Base-by-base conservation (phyloP, 1,139 yeast genomes). In the Spathaspora sp. region DNA sequence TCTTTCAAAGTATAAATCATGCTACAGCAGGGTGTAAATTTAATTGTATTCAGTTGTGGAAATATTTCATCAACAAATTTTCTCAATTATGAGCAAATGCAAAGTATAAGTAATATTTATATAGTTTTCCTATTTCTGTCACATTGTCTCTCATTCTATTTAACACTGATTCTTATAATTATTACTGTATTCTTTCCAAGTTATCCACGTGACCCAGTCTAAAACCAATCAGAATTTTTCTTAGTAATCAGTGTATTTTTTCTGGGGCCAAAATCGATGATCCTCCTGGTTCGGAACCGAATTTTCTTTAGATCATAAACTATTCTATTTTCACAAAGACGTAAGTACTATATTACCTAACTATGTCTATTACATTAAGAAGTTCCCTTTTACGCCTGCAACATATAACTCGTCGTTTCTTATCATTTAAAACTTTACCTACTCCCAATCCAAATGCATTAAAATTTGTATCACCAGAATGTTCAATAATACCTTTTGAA, bases 361-460 rank as follows among this genome's bases (percentile, higher is more conserved):
- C 8, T 7, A 41, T 41, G 43, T 17, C 36, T 23, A 34, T 17
- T 13, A 27, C 41, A 18, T 11, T 42, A 7, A 37, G 33, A 24
- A 38, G 23, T 27, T 27, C 13, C 29, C 16, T 41, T 41, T 41
- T 41, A 15, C 43, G 17, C n/a, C 39, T 38, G 24, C 36, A 34
- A 4, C 38, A 24, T 26, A 13, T 41, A 15, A 23, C 34, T n/a
- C 2, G 20, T 4, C 57, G 76, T 39, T 56, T 63, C 27, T 63
- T 72, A 13, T 61, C 74, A 1, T 72, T 74, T 57, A 66, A 73
- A 51, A 73, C 80, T 4, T 59, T 64, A 38, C 65, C 87, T 3
- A 93, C 99, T 0, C 99, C 99, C 3, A 93, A 93, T 59, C 91
- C 84, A 38, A 88, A 93, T 64, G 98, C 99, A 0, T 71, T 93